phyloP scores from a whole-genome alignment of 257 asterid genomes.

The Ligustrum vulgare region DNA sequence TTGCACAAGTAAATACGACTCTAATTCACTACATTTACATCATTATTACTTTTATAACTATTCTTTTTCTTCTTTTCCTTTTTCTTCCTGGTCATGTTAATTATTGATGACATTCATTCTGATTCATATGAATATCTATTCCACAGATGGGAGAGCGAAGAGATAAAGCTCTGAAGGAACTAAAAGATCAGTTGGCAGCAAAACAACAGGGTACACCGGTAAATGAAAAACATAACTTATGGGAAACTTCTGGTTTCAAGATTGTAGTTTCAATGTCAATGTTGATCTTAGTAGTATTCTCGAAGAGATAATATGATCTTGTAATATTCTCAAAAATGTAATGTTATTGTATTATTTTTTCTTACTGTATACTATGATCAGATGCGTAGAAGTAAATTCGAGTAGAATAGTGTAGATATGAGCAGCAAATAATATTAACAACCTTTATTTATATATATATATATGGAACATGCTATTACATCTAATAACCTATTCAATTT shows the following conservation, averaged over 20 bases:
- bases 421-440: neutral
- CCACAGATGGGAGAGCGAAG: slow-evolving; percentile 86
- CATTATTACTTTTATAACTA: neutral
- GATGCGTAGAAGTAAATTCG: slow-evolving; percentile 17
- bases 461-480: slow-evolving; percentile 5
- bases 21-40: neutral
- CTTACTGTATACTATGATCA: slow-evolving; percentile 35
- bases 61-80: neutral
- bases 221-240: slow-evolving; percentile 57
- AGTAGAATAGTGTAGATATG: slow-evolving; percentile 14
- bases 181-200: slow-evolving; percentile 64
- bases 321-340: slow-evolving; percentile 67
- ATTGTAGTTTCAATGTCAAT: slow-evolving; percentile 81
- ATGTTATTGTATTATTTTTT: neutral
- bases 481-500: slow-evolving; percentile 7
- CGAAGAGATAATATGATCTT: slow-evolving; percentile 60
- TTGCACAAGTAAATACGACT: neutral
- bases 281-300: slow-evolving; percentile 66
- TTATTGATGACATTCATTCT: neutral
- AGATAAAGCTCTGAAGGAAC: slow-evolving; percentile 77
- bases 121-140: neutral
- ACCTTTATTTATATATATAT: slow-evolving; percentile 10
- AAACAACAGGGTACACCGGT: slow-evolving; percentile 36
- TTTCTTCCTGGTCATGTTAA: neutral
- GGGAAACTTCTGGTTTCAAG: slow-evolving; percentile 87